A percentile compares a stretch with the other conserved stretches of the same genome.
These are phyloP conservation scores for Anastatica hierochuntica DNA, from an alignment of 345 rosid genomes.

Conservation along the genomic window DNA sequence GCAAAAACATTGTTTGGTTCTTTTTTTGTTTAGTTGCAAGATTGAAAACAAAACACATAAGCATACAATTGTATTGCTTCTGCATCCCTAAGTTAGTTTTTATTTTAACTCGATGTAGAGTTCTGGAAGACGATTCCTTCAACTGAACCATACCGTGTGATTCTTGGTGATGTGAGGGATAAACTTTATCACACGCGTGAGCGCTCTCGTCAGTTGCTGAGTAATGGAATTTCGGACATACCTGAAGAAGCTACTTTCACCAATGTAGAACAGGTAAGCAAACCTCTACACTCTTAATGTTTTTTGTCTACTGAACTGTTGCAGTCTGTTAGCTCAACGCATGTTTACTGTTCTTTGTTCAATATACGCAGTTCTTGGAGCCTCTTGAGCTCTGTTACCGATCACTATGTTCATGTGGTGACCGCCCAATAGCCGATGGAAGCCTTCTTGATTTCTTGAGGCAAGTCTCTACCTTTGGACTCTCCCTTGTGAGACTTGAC, in stretches of 20 bases:
- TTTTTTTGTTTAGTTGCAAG: no score
- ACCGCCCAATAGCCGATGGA: constrained; percentile 92
- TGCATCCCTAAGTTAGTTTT: not conserved
- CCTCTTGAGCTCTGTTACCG: constrained; percentile 96
- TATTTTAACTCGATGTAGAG: constrained; percentile 32
- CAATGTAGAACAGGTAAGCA: constrained; percentile 61
- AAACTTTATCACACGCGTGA: constrained; percentile 86
- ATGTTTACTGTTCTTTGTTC: not conserved
- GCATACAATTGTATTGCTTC: not conserved
- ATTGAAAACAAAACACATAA: no score
- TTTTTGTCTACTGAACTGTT: not conserved
- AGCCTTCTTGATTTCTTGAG: constrained; percentile 97
- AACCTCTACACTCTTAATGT: not conserved
- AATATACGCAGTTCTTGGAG: constrained; percentile 62
- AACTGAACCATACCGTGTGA: constrained; percentile 88
- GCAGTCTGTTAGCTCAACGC: not conserved
- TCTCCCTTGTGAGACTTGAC: constrained; percentile 88
- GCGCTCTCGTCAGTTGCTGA: constrained; percentile 73
- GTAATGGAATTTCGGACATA: constrained; percentile 76
- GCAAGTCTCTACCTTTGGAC: constrained; percentile 97
- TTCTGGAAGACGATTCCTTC: constrained; percentile 90
- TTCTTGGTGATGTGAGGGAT: constrained; percentile 90
- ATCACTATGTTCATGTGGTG: constrained; percentile 88
- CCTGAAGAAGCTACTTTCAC: constrained; percentile 73
- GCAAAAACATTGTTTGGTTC: not conserved